Evolutionary conservation across 768 basidiomycete species (phyloP), one percentile per base, ranked within the genome.

Genomic region (Mycena indigotica): DNA sequence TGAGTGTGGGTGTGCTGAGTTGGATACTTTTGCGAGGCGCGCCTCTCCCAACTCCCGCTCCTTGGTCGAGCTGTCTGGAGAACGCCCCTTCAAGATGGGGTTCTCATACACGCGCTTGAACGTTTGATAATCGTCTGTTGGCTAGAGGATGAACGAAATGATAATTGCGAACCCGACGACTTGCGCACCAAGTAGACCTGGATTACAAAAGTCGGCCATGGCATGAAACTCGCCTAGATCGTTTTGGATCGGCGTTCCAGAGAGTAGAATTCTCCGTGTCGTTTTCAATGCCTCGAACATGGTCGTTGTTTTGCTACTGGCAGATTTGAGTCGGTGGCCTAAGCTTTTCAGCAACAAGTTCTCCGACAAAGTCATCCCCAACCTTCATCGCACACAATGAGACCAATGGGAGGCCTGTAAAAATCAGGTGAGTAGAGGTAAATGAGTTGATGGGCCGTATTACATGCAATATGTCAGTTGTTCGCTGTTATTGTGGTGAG

Each of bases 241-340:
- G 72, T 99, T 99, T 70, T 98, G 97, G 39, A 99, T 91, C 0
- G 97, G 97, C 1, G 97, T 99, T 28, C 97, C 97, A 0, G 95
- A 95, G 3, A 99, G 78, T 32, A 99, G 95, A 60, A 98, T 80
- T 32, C 96, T 77, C 23, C 92, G 79, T 12, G 80, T 81, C 2
- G 93, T 93, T 48, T 80, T 80, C 26, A 99, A 75, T 3, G 82
- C 80, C 51, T 88, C 86, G 66, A 99, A 92, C 83, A 95, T 91
- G 48, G 83, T 81, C 2, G 88, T 88, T 0, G 94, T 96, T 75
- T 98, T 96, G 65, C 88, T 92, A 61, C 86, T 90, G 4, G 93
- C 87, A 10, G 94, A 94, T 67, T 98, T 98, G 23, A 99, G 78
- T 25, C 95, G 80, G 70, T 99, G 97, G 2, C 46, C 46, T 48